Evolutionary conservation across 257 asterid species (phyloP), one percentile per base, ranked within the genome.

Genomic region (Scutellaria baicalensis): DNA sequence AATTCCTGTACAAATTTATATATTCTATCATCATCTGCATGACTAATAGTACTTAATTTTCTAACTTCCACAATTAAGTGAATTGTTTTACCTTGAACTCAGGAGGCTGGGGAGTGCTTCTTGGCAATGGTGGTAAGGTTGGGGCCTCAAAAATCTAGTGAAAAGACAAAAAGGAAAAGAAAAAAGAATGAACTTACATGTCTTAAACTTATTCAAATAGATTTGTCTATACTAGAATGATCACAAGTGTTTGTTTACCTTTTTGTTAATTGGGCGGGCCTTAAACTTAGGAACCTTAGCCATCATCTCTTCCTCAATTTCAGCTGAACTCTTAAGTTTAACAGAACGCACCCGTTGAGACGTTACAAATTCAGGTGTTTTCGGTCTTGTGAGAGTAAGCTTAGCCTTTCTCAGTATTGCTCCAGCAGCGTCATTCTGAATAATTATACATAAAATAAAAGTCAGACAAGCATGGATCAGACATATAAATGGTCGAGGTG

Each of bases 281-380:
- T 83, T 91, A 56, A 93, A 93, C 86, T 93, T 89, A 1, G 99
- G 96, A 16, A 89, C 77, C 67, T 91, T 91, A 69, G 96, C 97
- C 91, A 93, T 83, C 89, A 89, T 87, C 82, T 93, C 97, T 81
- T 89, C 95, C 80, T 93, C 99, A 11, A 89, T 60, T 69, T 91
- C 97, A 27, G 95, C 93, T 66, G 96, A 83, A 71, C 96, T 93
- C 74, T 93, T 91, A 14, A 86, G 54, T 72, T 77, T 89, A 21
- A 81, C 79, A 36, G 93, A 74, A 55, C 99, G 96, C 17, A 70
- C 85, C 13, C 99, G 88, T 48, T 93, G 99, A 63, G 96, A 80
- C 61, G 99, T 93, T 79, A 81, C 96, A 59, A 91, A 85, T 69
- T 91, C 95, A 9, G 97, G 99, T 59, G 92, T 87, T 78, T 88